Base-by-base conservation (phyloP, 2,329 filamentous ascomycete genomes). In the Cordyceps cicadae region DNA sequence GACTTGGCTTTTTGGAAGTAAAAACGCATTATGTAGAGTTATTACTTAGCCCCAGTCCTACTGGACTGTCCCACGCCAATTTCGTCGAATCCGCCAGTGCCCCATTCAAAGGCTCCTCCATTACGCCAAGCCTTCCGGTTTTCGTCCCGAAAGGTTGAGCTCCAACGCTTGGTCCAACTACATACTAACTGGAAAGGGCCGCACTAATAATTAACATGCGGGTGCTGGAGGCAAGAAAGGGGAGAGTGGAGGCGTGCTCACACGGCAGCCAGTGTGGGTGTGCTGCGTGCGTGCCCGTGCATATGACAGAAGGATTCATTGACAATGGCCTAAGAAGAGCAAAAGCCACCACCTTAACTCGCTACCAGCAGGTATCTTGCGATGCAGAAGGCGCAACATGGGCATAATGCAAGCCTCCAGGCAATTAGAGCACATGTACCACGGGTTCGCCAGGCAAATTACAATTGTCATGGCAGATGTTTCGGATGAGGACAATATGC, bases 361-460 rank as follows among this genome's bases (percentile, higher is more conserved):
- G 3, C 29, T 29, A 5, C 29, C 5, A 29, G 29, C 29, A 29
- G 29, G 3, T 49, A 26, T 17, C 24, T 14, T 11, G 49, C 14
- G n/a, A 9, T 21, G 43, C 21, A 50, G 32, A 21, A 53, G 37
- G 15, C 39, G 34, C 17, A 14, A 5, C 14, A 37, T 9, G 11
- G 49, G 39, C 56, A 59, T 59, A 43, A 59, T 14, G 26, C 59
- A 56, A 52, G 48, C 59, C 54, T 21, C 59, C 34, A 34, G 21
- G 51, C 43, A 61, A 61, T 74, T 39, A 29, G 56, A 59, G 56
- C 19, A n/a, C 39, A 39, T 52, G 56, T 29, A 29, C 48, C 46
- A 50, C 45, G 48, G 39, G 49, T 5, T 58, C 46, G 21, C 48
- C 32, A 34, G 48, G 46, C 49, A 59, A 59, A 61, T 55, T 51